Evolutionary conservation across 495 filamentous ascomycete genomes (phyloP).

Genomic region (Niebla homalea): DNA sequence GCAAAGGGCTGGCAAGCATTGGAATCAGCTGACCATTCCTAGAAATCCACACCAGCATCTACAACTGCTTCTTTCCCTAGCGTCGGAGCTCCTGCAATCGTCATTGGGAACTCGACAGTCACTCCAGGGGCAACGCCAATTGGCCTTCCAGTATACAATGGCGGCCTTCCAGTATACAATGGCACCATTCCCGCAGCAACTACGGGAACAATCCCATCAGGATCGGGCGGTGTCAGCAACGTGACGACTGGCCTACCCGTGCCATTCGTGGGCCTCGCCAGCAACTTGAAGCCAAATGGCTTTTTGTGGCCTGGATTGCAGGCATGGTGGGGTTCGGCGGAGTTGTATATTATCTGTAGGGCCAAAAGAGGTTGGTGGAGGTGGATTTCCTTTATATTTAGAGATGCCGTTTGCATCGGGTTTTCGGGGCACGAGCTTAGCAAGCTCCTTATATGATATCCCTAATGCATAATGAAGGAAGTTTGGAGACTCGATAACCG

Average conservation of each 20-base stretch:
- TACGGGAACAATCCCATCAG: not conserved
- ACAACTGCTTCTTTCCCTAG: conserved; percentile 7
- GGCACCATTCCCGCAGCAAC: not conserved
- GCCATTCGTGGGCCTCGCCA: conserved; percentile 3
- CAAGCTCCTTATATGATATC: no score
- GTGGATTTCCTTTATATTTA: not conserved
- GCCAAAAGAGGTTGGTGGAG: not conserved
- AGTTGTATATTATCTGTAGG: conserved; percentile 11
- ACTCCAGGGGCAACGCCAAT: conserved; percentile 11
- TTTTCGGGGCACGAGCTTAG: no score
- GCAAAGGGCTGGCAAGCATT: not conserved
- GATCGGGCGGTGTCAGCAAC: not conserved
- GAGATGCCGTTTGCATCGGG: no score
- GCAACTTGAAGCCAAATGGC: conserved; percentile 1
- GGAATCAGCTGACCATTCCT: not conserved
- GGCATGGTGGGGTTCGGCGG: conserved; percentile 8
- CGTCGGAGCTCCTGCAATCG: conserved; percentile 10
- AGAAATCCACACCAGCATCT: conserved; percentile 2
- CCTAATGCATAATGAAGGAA: no score
- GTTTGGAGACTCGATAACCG: no score
- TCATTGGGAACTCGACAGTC: conserved; percentile 14
- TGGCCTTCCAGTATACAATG: conserved; percentile 8
- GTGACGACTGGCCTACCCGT: not conserved
- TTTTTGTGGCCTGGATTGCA: conserved; percentile 9
- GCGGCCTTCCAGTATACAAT: not conserved